Evolutionary conservation across 257 asterid genomes (phyloP).

Genomic region (Solanum gracilifrons): DNA sequence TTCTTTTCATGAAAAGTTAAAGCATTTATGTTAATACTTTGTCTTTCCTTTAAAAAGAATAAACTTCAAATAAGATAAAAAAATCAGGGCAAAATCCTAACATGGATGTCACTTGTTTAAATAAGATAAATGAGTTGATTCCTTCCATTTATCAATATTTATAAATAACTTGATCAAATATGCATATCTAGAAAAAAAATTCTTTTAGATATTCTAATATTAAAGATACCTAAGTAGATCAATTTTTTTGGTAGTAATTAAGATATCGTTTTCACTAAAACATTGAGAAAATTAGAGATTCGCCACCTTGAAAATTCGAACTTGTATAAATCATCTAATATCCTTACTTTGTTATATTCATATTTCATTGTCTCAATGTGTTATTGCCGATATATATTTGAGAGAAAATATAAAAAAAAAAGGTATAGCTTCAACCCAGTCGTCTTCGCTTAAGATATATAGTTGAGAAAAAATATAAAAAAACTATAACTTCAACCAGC

Average conservation of each 20-base stretch:
- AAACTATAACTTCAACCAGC: no score
- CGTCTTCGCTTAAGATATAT: no score
- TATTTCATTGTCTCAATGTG: not conserved
- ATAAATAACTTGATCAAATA: not conserved
- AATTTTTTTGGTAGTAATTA: not conserved
- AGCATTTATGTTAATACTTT: no score
- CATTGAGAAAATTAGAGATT: not conserved
- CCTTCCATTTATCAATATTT: not conserved
- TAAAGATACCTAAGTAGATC: not conserved
- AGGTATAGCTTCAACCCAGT: no score
- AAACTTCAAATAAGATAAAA: no score
- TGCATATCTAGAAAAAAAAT: no score
- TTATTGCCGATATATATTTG: not conserved
- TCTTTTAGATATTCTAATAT: not conserved
- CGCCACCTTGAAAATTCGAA: not conserved
- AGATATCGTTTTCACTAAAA: not conserved
- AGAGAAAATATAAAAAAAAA: not conserved
- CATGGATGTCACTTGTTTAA: not conserved
- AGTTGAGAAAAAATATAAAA: no score
- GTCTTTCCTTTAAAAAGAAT: no score
- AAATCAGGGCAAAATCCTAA: no score
- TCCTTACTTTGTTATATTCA: not conserved
- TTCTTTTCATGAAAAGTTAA: no score
- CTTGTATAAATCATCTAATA: not conserved
- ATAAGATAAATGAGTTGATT: not conserved